Conservation (phyloP, 495 filamentous ascomycete species). For the Neurospora sp. region DNA sequence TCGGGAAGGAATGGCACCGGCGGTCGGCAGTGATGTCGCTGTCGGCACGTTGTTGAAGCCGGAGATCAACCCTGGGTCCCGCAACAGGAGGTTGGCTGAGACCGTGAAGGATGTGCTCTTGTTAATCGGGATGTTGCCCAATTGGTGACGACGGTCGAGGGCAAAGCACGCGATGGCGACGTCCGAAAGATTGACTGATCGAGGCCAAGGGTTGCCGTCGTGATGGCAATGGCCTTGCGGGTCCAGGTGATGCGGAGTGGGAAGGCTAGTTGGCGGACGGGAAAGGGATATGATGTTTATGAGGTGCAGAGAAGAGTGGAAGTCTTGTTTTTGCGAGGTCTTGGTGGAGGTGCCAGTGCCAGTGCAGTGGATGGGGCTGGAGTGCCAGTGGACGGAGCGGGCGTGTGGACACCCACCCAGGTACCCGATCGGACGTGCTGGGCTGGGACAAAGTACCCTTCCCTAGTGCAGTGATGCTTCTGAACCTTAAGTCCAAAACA, state of each 20-base stretch:
- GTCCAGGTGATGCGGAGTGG: constrained; percentile 7
- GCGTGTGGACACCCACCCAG: constrained; percentile 16
- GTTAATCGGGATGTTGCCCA: neutral
- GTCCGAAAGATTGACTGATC: constrained; percentile 2
- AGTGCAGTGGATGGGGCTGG: constrained; percentile 10
- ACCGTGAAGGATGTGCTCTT: neutral
- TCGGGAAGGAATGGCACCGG: neutral
- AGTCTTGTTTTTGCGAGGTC: constrained; percentile 26
- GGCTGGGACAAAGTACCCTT: constrained; percentile 18
- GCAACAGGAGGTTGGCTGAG: neutral
- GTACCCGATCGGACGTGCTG: constrained; percentile 20
- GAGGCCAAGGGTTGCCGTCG: constrained; percentile 10
- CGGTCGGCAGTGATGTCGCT: neutral
- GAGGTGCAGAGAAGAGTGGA: constrained; percentile 6
- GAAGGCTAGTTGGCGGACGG: constrained; percentile 8
- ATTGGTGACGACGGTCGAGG: neutral
- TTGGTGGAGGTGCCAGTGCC: constrained; percentile 18
- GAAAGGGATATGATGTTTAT: constrained; percentile 10
- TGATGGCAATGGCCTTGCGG: constrained; percentile 10
- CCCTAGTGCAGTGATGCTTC: constrained; percentile 8
- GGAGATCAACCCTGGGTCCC: neutral
- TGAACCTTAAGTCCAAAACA: neutral
- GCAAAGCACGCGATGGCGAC: neutral
- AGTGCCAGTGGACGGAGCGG: constrained; percentile 8
- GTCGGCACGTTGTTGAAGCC: neutral